phyloP scores from a whole-genome alignment of 768 basidiomycete genomes.

The Suillus variegatus region DNA sequence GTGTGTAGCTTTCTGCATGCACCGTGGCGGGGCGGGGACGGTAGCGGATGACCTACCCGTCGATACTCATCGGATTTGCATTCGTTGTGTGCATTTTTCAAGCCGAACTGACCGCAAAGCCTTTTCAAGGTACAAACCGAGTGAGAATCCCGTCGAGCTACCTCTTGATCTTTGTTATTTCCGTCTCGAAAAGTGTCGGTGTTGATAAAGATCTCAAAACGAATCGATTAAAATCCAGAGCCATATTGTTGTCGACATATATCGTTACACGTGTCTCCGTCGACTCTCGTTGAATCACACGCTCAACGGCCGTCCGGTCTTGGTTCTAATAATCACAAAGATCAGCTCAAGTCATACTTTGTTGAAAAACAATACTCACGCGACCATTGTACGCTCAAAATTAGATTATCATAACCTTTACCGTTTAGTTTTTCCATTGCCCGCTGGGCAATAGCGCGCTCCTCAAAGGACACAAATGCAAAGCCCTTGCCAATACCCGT shows the following conservation, averaged over 20 bases:
- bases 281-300: not conserved
- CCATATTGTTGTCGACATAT: not conserved
- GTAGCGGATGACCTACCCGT: not conserved
- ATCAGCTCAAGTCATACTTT: not conserved
- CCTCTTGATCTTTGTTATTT: not conserved
- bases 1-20: not conserved
- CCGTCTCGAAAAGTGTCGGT: not conserved
- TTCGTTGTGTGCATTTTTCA: not conserved
- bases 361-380: conserved; percentile 40
- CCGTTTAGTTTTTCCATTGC: conserved; percentile 94
- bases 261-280: not conserved
- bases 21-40: not conserved
- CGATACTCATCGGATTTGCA: not conserved
- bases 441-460: conserved; percentile 71
- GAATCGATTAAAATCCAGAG: not conserved
- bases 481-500: conserved; percentile 96
- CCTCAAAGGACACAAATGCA: conserved; percentile 96
- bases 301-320: conserved; percentile 41
- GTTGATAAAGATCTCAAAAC: not conserved
- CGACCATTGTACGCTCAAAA: conserved; percentile 69
- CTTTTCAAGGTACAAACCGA: not conserved
- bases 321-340: conserved; percentile 34
- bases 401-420: conserved; percentile 90
- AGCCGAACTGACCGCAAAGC: not conserved
- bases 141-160: not conserved